phyloP scores from a whole-genome alignment of 345 rosid species.

The Pistacia atlantica region DNA sequence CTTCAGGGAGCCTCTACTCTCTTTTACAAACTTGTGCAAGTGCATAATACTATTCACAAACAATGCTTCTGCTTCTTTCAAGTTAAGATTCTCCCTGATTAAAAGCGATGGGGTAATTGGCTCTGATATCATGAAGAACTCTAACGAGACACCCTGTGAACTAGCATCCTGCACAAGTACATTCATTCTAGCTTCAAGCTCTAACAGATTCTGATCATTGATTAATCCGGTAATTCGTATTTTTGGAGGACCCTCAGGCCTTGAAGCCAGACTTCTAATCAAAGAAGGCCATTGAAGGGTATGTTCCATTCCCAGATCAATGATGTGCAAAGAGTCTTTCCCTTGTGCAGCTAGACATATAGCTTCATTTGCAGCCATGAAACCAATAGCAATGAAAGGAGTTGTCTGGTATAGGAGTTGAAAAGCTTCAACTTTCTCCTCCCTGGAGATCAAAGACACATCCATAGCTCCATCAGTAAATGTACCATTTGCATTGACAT shows the following conservation, averaged over 20 bases:
- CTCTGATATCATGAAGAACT: conserved; percentile 34
- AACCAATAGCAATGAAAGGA: conserved; percentile 64
- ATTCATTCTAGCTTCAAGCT: conserved; percentile 41
- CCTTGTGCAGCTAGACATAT: conserved; percentile 55
- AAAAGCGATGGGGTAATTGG: conserved; percentile 37
- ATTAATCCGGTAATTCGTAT: conserved; percentile 50
- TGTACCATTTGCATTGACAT: conserved; percentile 41
- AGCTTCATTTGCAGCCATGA: conserved; percentile 68
- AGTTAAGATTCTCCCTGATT: conserved; percentile 43
- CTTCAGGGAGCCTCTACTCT: conserved; percentile 65
- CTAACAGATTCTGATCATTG: conserved; percentile 14
- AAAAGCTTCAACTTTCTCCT: conserved; percentile 61
- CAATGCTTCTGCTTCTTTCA: conserved; percentile 53
- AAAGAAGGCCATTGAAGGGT: conserved; percentile 65
- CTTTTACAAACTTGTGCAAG: conserved; percentile 63
- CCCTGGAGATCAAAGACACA: conserved; percentile 28
- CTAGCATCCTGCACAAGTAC: conserved; percentile 40
- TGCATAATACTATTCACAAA: conserved; percentile 57
- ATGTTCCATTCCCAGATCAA: conserved; percentile 59
- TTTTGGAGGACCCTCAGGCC: conserved; percentile 52
- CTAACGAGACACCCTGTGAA: conserved; percentile 41
- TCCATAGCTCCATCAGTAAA: conserved; percentile 32
- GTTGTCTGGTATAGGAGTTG: conserved; percentile 58
- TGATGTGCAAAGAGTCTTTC: conserved; percentile 42
- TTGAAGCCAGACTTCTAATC: conserved; percentile 52